Evolutionary conservation across 2,329 filamentous ascomycete species (phyloP).

Genomic region (Trichoderma cornu-damae): DNA sequence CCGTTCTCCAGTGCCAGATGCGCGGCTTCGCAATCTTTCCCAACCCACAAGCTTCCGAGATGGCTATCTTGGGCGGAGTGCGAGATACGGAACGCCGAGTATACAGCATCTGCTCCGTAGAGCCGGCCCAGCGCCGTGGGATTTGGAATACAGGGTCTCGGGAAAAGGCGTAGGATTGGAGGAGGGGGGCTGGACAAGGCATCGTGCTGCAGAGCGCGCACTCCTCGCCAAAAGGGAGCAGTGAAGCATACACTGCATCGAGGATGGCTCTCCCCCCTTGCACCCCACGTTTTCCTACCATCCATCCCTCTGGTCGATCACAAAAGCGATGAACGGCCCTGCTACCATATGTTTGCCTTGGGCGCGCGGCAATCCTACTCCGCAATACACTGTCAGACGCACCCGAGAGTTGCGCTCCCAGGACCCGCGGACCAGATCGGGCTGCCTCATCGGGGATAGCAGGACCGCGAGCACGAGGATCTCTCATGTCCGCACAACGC

Average conservation of each 20-base stretch:
- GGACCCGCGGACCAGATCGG: background rate
- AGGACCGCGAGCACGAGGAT: background rate
- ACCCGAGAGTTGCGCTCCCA: background rate
- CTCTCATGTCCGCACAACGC: background rate
- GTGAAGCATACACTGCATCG: too few relatives aligned
- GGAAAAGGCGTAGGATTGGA: too few relatives aligned
- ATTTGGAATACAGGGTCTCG: background rate
- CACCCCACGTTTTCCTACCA: too few relatives aligned
- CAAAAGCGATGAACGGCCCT: too few relatives aligned
- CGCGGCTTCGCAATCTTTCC: background rate
- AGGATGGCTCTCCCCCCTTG: too few relatives aligned
- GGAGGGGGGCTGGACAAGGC: too few relatives aligned
- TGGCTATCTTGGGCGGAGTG: background rate
- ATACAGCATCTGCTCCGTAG: background rate
- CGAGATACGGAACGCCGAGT: background rate
- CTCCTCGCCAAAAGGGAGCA: too few relatives aligned
- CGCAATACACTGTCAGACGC: background rate
- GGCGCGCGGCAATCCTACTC: background rate
- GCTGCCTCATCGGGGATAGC: background rate
- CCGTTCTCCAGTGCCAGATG: background rate
- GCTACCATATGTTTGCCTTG: too few relatives aligned
- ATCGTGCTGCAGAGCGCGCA: too few relatives aligned
- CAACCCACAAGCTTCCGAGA: background rate
- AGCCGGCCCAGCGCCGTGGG: background rate
- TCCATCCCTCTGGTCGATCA: too few relatives aligned